Conservation (phyloP, 768 basidiomycete species). For the Ramaria rubella region DNA sequence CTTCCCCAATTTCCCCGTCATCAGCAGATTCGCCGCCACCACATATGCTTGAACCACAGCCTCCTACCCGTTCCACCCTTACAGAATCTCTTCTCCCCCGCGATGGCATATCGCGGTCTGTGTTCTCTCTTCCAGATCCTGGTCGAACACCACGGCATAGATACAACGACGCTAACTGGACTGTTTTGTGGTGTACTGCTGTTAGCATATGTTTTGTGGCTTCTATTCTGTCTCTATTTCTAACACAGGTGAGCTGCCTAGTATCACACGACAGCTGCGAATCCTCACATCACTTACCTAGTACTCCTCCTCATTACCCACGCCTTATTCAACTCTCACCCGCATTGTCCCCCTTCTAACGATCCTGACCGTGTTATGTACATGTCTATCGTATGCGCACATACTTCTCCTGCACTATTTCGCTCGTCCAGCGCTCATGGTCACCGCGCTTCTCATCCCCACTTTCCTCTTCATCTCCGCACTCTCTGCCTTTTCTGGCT, state of each 20-base stretch:
- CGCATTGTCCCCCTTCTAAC: constrained; percentile 74
- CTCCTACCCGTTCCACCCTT: constrained; percentile 35
- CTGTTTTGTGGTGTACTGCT: constrained; percentile 55
- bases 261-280: constrained; percentile 16
- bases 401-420: constrained; percentile 73
- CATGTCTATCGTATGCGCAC: constrained; percentile 64
- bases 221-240: constrained; percentile 59
- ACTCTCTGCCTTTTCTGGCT: constrained; percentile 76
- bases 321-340: constrained; percentile 63
- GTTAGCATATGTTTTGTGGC: constrained; percentile 56
- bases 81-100: constrained; percentile 75
- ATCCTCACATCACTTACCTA: constrained; percentile 21
- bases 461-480: constrained; percentile 67
- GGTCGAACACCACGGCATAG: constrained; percentile 62
- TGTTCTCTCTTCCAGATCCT: constrained; percentile 75
- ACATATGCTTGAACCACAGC: constrained; percentile 1
- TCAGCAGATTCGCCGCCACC: constrained; percentile 35
- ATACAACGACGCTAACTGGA: constrained; percentile 71
- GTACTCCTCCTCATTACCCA: constrained; percentile 18
- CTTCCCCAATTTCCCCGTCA: constrained; percentile 40
- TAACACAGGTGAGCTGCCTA: constrained; percentile 38
- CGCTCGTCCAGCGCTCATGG: constrained; percentile 76
- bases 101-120: constrained; percentile 58
- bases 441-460: constrained; percentile 71
- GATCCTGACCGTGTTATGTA: constrained; percentile 64